Evolutionary conservation across 257 asterid species (phyloP).

Genomic region (Coffea eugenioides): DNA sequence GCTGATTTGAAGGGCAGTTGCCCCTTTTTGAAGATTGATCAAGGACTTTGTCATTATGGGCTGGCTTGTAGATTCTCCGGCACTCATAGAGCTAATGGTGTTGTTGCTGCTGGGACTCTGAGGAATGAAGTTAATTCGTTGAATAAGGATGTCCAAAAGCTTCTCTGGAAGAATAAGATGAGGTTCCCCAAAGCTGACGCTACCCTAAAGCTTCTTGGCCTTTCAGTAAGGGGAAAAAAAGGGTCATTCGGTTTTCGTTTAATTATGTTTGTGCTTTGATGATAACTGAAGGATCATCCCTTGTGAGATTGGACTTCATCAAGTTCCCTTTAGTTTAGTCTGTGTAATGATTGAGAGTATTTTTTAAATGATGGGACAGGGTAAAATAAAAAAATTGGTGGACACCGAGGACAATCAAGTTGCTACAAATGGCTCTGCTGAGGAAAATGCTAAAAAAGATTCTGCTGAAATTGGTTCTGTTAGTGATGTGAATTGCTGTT

Average conservation of each 20-base stretch:
- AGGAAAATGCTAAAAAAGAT: conserved; percentile 33
- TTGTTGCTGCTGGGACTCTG: conserved; percentile 13
- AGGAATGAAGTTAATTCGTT: conserved; percentile 59
- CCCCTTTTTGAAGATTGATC: conserved; percentile 52
- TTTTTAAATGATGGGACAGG: conserved; percentile 37
- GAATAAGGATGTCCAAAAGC: conserved; percentile 86
- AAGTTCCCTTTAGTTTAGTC: background rate
- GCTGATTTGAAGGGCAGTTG: conserved; percentile 81
- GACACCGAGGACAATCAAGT: conserved; percentile 41
- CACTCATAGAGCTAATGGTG: conserved; percentile 52
- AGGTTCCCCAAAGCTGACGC: conserved; percentile 80
- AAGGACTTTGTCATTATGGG: conserved; percentile 79
- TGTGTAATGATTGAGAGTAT: conserved; percentile 1
- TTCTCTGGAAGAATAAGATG: conserved; percentile 92
- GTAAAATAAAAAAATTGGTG: conserved; percentile 37
- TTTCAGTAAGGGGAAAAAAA: conserved; percentile 38
- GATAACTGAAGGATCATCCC: background rate
- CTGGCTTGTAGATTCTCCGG: conserved; percentile 81
- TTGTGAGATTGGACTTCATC: background rate
- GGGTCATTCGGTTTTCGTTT: background rate
- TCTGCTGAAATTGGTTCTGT: conserved; percentile 24
- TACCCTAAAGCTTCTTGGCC: conserved; percentile 72
- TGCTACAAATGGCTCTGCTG: conserved; percentile 34
- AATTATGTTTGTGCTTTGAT: background rate
- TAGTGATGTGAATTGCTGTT: conserved; percentile 26